A percentile compares a stretch with the other conserved stretches of the same genome.
Conservation (phyloP, 1,284 basidiomycete genomes). For the Moniliophthora roreri region DNA sequence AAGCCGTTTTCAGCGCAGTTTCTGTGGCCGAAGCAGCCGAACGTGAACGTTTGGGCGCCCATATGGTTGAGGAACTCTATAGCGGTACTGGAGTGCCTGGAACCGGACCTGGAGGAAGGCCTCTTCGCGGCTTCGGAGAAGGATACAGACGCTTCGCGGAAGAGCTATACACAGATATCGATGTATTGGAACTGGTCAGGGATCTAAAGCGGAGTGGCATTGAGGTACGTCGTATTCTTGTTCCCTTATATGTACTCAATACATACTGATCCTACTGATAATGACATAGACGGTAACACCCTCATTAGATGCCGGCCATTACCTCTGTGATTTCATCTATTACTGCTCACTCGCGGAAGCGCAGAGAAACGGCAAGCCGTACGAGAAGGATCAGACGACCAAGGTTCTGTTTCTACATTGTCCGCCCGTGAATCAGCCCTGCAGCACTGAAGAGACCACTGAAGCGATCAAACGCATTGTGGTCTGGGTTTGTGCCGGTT, state of each 20-base stretch:
- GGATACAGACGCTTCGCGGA: constrained; percentile 42
- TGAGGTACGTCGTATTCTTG: constrained; percentile 44
- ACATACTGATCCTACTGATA: constrained; percentile 12
- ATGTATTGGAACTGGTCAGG: constrained; percentile 46
- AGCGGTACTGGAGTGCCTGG: constrained; percentile 16
- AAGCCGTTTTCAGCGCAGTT: constrained; percentile 9
- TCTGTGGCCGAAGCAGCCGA: constrained; percentile 33
- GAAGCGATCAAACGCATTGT: constrained; percentile 61
- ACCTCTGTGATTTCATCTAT: constrained; percentile 76
- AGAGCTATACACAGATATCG: constrained; percentile 43
- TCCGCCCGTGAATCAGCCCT: constrained; percentile 61
- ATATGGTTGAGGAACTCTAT: constrained; percentile 26
- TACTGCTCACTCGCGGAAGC: constrained; percentile 78
- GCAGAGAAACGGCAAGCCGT: constrained; percentile 50
- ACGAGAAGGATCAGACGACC: constrained; percentile 51
- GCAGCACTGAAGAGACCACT: constrained; percentile 63
- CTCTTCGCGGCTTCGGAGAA: constrained; percentile 35
- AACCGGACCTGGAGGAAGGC: constrained; percentile 20
- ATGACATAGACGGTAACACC: constrained; percentile 57
- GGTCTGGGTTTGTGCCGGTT: constrained; percentile 53
- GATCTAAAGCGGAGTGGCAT: constrained; percentile 58
- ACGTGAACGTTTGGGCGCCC: constrained; percentile 33
- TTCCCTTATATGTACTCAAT: constrained; percentile 11
- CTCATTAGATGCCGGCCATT: constrained; percentile 76
- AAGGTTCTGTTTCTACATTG: constrained; percentile 74